Evolutionary conservation across 345 rosid genomes (phyloP).

Genomic region (Limnanthes douglasii): DNA sequence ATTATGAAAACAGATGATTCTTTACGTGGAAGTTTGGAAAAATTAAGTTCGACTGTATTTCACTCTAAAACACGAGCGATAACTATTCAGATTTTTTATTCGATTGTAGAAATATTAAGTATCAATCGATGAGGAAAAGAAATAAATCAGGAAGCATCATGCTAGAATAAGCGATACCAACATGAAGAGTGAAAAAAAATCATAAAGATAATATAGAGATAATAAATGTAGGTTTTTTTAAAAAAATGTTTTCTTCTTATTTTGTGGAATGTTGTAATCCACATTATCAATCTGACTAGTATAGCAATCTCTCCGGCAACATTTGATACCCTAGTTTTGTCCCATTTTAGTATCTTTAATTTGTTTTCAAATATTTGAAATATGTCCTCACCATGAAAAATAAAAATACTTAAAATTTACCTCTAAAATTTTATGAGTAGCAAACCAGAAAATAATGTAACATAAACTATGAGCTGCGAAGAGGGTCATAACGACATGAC

Average conservation of each 20-base stretch:
- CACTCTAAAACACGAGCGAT: slow-evolving; percentile 59
- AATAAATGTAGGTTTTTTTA: slow-evolving; percentile 60
- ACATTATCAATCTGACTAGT: slow-evolving; percentile 34
- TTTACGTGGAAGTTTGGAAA: slow-evolving; percentile 49
- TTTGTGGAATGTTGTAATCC: slow-evolving; percentile 54
- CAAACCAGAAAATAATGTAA: slow-evolving; percentile 32
- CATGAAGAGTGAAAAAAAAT: slow-evolving; percentile 54
- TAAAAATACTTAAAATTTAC: too few species aligned
- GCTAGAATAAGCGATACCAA: slow-evolving; percentile 33
- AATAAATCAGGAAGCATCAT: slow-evolving; percentile 62
- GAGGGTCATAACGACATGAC: slow-evolving; percentile 49
- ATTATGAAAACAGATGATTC: too few species aligned
- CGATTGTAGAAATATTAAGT: slow-evolving; percentile 61
- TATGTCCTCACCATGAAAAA: too few species aligned
- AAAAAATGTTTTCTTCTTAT: slow-evolving; percentile 50
- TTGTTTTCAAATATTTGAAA: too few species aligned
- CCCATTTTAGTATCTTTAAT: slow-evolving; percentile 52
- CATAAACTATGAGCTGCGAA: slow-evolving; percentile 51
- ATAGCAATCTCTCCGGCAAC: slow-evolving; percentile 62
- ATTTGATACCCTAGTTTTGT: slow-evolving; percentile 21
- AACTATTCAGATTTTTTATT: slow-evolving; percentile 24
- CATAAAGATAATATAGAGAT: slow-evolving; percentile 52
- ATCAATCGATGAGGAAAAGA: slow-evolving; percentile 70
- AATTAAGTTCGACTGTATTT: slow-evolving; percentile 51
- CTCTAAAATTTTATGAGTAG: slow-evolving; percentile 19